Evolutionary conservation across 139 green algal genomes (phyloP), one percentile per base, ranked within the genome.

Genomic region (Picochlorum sp.): DNA sequence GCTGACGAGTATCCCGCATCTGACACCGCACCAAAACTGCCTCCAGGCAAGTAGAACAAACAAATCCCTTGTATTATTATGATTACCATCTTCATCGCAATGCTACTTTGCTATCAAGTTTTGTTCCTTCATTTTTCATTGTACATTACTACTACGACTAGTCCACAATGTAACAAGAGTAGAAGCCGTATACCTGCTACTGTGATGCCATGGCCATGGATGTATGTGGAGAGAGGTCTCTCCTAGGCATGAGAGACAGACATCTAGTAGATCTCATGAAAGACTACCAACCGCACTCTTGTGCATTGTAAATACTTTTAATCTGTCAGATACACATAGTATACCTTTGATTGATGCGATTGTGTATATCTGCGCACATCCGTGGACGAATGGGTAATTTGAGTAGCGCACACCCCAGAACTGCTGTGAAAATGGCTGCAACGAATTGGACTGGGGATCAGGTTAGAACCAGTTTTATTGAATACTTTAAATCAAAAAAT

Each of bases 401-500:
- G 34, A 41, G 34, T 41, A 41, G 34, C 34, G 34, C 34, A 41
- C 34, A 41, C 34, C 34, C 34, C 34, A 41, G 34, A 41, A 41
- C 34, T 41, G 34, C 34, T 41, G 47, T 54, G 47, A 54, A 20
- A 20, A 54, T 54, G 47, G 31, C n/a, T 57, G 23, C 47, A 18
- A 31, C 34, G 3, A 10, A 54, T 24, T 66, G 60, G 60, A 54
- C 15, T 20, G 60, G 37, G 14, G 34, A 45, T 18, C 52, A 66
- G 20, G 60, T 66, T 18, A 28, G 60, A 44, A 41, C 15, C 16
- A 45, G n/a, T 16, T 66, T 66, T 45, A 55, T 66, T 45, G 60
- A 66, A 15, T 66, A 56, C 37, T 66, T 66, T 14, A n/a, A 66
- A 23, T 54, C 37, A 38, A 76, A 86, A 57, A 74, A 49, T 2